Evolutionary conservation across 805 yeast species (phyloP), one percentile per base, ranked within the genome.

Genomic region (Saccharomycodes ludwigii): DNA sequence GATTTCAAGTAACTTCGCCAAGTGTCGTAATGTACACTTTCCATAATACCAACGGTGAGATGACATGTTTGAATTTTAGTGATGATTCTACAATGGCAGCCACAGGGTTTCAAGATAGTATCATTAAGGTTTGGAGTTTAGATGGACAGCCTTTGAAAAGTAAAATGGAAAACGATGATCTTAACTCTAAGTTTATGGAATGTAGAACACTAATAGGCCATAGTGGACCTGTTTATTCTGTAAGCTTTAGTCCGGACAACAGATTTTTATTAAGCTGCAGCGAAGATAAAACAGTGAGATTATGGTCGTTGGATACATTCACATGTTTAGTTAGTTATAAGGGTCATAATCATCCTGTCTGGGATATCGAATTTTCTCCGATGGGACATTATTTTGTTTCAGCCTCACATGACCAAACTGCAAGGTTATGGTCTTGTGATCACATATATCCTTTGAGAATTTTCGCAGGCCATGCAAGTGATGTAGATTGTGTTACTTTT

Each of bases 321-420:
- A 73, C 93, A 1, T 76, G 93, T 2, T 64, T 91, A 30, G 98
- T 91, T 1, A 71, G 85, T n/a, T 91, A 91, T 59, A 84, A 83
- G 53, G 96, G 97, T 6, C 99, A 91, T 51, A 83, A 76, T 47
- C 93, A 83, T 43, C 97, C 98, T 1, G 80, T 91, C 18, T 91
- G 98, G 98, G 97, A 91, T 52, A 96, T 91, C 6, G 71, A 79
- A 45, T 91, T 84, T 49, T 76, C 94, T 2, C 98, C 98, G 2
- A 61, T 81, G 46, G 98, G 98, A 4, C 97, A 91, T 58, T 91
- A 91, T 59, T 91, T 91, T 56, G 95, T 93, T n/a, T 86, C 96
- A 0, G 95, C 93, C 0, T 83, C 95, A 3, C 95, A 86, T 50
- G 99, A 91, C 52, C 96, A 86, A 54, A 91, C 98, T 0, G 97